Percentiles rank a stretch among this genome's conserved stretches.
phyloP scores from a whole-genome alignment of 345 rosid genomes.

The Ceriops decandra region DNA sequence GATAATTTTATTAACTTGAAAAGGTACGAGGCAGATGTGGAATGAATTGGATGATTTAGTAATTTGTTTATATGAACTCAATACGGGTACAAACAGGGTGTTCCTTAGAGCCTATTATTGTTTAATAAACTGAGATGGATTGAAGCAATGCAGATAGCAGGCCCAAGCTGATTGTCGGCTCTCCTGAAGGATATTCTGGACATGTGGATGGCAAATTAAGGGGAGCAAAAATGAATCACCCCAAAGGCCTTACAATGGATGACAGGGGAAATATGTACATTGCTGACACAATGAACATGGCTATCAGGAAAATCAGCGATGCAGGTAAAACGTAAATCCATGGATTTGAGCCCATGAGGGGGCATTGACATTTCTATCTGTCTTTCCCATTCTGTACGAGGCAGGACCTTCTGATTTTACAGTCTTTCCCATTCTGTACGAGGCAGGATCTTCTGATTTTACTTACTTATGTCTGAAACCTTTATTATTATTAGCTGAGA shows the following conservation, averaged over 20 bases:
- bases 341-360: not conserved
- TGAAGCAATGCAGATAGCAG: constrained; percentile 26
- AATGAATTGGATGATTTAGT: not conserved
- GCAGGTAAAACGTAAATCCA: constrained; percentile 14
- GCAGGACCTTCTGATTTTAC: not conserved
- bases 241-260: constrained; percentile 28
- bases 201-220: constrained; percentile 34
- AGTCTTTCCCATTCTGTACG: too few relatives aligned
- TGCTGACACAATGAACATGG: constrained; percentile 35
- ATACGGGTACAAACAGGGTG: not conserved
- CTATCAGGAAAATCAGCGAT: constrained; percentile 29
- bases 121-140: constrained; percentile 4
- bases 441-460: not conserved
- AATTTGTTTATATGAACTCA: not conserved
- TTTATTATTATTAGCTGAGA: not conserved
- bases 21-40: not conserved
- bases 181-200: constrained; percentile 28
- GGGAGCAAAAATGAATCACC: constrained; percentile 32
- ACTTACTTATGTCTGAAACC: not conserved
- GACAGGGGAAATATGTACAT: constrained; percentile 29
- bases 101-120: not conserved
- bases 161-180: constrained; percentile 31
- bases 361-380: not conserved
- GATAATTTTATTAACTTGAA: not conserved
- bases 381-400: too few relatives aligned